phyloP scores from a whole-genome alignment of 306 rosid species.

The Hylodesmum podocarpum region DNA sequence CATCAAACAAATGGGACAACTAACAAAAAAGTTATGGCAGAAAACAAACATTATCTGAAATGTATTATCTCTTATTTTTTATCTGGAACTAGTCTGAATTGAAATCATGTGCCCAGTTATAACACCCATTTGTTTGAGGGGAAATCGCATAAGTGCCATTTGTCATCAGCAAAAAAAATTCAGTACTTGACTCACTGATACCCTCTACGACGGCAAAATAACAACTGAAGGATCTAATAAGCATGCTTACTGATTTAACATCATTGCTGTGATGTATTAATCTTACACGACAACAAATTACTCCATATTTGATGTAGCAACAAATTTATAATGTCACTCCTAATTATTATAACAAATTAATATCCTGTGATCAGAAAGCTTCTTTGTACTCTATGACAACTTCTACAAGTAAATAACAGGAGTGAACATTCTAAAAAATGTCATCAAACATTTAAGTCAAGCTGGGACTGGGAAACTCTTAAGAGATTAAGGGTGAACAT shows the following conservation, averaged over 20 bases:
- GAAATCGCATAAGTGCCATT: constrained; percentile 13
- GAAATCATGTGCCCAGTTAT: constrained; percentile 4
- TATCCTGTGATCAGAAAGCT: neutral
- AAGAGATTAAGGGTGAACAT: no score
- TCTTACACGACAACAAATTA: neutral
- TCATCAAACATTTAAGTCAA: no score
- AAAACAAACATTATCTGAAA: constrained; percentile 18
- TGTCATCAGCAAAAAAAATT: neutral
- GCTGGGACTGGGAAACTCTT: no score
- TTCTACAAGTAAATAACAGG: neutral
- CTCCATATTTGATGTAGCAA: neutral
- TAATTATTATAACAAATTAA: neutral
- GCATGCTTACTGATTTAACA: neutral
- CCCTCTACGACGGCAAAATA: constrained; percentile 20
- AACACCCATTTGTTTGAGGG: neutral
- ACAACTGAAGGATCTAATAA: neutral
- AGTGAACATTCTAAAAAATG: neutral
- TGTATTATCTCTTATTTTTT: neutral
- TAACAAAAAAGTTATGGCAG: constrained; percentile 18
- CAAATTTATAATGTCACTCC: neutral
- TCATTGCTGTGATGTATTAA: neutral
- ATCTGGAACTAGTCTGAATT: neutral
- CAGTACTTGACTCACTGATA: constrained; percentile 21
- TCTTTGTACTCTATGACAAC: neutral
- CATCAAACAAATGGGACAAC: constrained; percentile 36